These are phyloP conservation scores for Pulicaria dysenterica DNA, from an alignment of 129 eudicot species.

Conservation along the genomic window DNA sequence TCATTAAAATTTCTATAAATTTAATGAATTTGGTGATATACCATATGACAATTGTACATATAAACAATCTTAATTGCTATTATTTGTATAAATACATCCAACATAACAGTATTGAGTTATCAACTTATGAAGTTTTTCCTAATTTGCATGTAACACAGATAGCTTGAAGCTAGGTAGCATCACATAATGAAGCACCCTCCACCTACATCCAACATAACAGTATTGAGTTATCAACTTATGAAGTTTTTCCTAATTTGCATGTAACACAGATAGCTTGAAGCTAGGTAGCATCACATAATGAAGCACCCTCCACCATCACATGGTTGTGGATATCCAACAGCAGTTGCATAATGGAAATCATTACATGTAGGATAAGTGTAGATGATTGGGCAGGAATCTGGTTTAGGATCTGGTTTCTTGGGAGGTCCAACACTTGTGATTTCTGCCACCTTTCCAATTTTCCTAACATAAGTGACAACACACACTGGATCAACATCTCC, in stretches of 20 bases:
- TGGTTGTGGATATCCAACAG: background rate
- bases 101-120: no score
- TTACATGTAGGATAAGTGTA: constrained; percentile 2
- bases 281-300: background rate
- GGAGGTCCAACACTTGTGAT: constrained; percentile 26
- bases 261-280: background rate
- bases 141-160: background rate
- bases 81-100: no score
- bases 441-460: constrained; percentile 11
- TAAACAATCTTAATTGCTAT: no score
- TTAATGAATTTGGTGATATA: no score
- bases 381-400: background rate
- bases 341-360: background rate
- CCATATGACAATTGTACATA: no score
- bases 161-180: background rate
- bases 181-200: constrained; percentile 9
- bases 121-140: no score
- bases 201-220: no score
- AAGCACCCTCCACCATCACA: background rate
- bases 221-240: no score
- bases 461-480: constrained; percentile 6
- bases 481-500: constrained; percentile 31
- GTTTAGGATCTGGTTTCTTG: background rate
- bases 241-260: no score
- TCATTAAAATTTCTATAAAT: no score